These are phyloP conservation scores for Carex myosuroides DNA, from an alignment of 176 grass and related monocot species.

Conservation along the genomic window DNA sequence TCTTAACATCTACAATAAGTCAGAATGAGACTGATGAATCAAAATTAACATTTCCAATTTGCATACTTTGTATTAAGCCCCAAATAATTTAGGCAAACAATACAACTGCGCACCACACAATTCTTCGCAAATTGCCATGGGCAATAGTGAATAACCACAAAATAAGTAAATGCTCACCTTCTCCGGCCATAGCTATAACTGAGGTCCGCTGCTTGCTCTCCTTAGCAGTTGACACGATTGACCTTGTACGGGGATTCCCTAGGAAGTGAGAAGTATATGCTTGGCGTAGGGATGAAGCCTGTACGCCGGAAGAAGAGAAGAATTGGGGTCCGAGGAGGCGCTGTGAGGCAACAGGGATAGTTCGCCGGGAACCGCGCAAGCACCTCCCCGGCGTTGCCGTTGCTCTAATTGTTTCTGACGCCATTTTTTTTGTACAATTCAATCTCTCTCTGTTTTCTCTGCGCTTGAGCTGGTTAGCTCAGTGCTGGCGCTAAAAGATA, in stretches of 20 bases:
- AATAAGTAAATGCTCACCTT: conserved; percentile 33
- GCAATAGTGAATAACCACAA: not conserved
- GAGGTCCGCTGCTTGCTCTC: conserved; percentile 39
- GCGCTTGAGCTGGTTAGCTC: not conserved
- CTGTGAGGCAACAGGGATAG: conserved; percentile 35
- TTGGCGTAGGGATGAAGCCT: conserved; percentile 25
- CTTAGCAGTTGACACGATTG: not conserved
- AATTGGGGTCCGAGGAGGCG: conserved; percentile 47
- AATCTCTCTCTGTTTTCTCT: not conserved
- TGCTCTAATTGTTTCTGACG: conserved; percentile 41
- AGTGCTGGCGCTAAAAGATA: conserved; percentile 12
- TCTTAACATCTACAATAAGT: not conserved
- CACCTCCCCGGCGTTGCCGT: conserved; percentile 17
- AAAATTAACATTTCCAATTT: not conserved
- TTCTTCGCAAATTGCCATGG: not conserved
- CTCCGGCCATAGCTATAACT: conserved; percentile 68
- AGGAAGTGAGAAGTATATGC: conserved; percentile 25
- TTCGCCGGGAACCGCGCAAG: conserved; percentile 4
- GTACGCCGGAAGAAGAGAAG: conserved; percentile 38
- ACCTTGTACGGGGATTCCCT: conserved; percentile 24
- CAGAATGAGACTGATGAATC: not conserved
- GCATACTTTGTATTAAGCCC: not conserved
- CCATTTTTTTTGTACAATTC: conserved; percentile 32
- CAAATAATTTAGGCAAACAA: not conserved
- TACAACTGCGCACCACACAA: not conserved